Conservation (phyloP, 257 asterid genomes). For the Forsythia suspensa region DNA sequence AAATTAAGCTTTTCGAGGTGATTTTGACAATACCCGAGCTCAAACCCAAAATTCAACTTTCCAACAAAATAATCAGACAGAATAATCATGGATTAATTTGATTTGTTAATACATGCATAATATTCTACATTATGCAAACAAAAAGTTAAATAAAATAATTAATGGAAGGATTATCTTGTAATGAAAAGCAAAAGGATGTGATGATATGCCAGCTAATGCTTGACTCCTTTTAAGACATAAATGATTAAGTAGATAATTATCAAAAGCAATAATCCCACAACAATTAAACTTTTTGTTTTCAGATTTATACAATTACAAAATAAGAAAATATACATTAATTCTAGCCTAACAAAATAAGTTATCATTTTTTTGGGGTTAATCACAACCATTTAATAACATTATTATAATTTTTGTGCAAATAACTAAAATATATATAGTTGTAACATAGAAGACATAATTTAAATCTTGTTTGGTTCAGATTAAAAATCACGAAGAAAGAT, state of each 20-base stretch:
- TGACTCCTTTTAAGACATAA: conserved; percentile 14
- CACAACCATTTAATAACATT: no score
- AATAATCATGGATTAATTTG: conserved; percentile 1
- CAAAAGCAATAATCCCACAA: background rate
- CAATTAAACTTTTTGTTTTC: background rate
- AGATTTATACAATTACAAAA: background rate
- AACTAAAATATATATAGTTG: no score
- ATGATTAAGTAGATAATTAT: conserved; percentile 1
- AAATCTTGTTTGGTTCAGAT: no score
- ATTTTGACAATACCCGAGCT: background rate
- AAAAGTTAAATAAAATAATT: conserved; percentile 4
- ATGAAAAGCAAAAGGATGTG: conserved; percentile 19
- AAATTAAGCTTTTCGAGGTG: background rate
- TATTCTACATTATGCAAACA: conserved; percentile 13
- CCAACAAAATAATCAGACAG: background rate
- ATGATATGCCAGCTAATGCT: conserved; percentile 31
- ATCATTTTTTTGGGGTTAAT: no score
- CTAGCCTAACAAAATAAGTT: background rate
- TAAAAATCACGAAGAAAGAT: no score
- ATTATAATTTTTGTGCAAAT: no score
- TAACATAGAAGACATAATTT: no score
- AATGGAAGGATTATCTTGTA: conserved; percentile 17
- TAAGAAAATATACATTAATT: background rate
- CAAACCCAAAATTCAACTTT: background rate
- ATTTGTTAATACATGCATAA: conserved; percentile 5